Evolutionary conservation across 495 filamentous ascomycete genomes (phyloP), one percentile per base, ranked within the genome.

Genomic region (Hypomontagnella monticulosa): DNA sequence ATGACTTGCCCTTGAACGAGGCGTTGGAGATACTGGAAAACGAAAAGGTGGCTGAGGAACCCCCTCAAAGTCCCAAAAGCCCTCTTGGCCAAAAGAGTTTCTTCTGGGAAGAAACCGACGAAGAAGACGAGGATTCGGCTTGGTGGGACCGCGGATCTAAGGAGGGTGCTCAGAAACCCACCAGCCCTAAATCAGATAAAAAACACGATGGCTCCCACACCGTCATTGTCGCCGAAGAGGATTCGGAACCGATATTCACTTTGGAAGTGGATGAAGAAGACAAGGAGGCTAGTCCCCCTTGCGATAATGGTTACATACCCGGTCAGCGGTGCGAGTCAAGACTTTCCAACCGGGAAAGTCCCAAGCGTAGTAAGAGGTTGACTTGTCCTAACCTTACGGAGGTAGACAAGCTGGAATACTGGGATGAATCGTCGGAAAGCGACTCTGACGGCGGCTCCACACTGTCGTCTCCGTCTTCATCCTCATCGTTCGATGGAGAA

Each of bases 11-110:
- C 20, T 14, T 61, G 14, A 65, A 63, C 38, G 57, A 51, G 34
- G 51, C 57, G 4, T 23, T 49, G 9, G 32, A 14, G 11, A 10
- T 65, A 27, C 32, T 9, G 7, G 57, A 46, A 14, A n/a, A 4
- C 14, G 48, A 47, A n/a, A 48, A 41, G 3, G 58, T 55, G 6
- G 16, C 20, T 7, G 27, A 41, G 50, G 27, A 63, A 41, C 4
- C 54, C 54, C 2, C 54, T 48, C 1, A 63, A 0, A 63, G 61
- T 14, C 64, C 54, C 6, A 73, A 42, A 34, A 73, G 67, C 16
- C 66, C 69, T 23, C 55, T 71, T 6, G 37, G 50, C 16, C 43
- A 73, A 40, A 57, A 48, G 9, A 67, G 49, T 32, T 57, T 67
- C 57, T 30, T 61, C 16, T 49, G 44, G 44, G 64, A 71, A 41